Percentiles rank a stretch among this genome's conserved stretches.
Conservation (phyloP, 257 asterid genomes). For the Paraleonurus japonicus region DNA sequence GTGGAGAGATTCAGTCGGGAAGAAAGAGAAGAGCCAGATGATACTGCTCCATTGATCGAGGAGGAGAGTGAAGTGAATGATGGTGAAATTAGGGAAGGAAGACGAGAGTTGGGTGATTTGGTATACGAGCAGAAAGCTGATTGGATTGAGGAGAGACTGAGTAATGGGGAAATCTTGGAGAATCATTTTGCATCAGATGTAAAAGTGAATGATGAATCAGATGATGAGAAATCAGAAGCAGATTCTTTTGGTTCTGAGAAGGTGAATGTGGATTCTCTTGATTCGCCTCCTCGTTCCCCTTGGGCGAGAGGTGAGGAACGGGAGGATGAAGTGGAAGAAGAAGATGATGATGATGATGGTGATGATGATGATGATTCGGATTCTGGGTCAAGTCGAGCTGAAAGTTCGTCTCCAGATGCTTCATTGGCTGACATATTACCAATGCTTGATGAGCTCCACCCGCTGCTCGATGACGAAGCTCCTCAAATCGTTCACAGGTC, state of each 20-base stretch:
- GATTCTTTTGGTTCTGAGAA: constrained; percentile 73
- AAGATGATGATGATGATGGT: constrained; percentile 40
- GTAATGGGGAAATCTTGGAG: constrained; percentile 32
- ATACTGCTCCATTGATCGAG: constrained; percentile 36
- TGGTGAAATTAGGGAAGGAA: constrained; percentile 32
- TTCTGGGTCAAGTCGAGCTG: constrained; percentile 72
- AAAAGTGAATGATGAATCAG: constrained; percentile 41
- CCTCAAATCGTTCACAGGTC: constrained; percentile 42
- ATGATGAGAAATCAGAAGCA: constrained; percentile 58
- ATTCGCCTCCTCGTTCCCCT: constrained; percentile 51
- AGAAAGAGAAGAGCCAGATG: constrained; percentile 36
- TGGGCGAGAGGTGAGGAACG: constrained; percentile 36
- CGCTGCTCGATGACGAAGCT: constrained; percentile 63
- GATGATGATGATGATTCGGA: constrained; percentile 50
- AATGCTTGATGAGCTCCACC: constrained; percentile 92
- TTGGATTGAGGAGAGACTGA: constrained; percentile 36
- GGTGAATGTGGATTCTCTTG: constrained; percentile 62
- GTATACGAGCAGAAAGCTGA: constrained; percentile 15
- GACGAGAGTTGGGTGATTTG: constrained; percentile 22
- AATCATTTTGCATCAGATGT: constrained; percentile 34
- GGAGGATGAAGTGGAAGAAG: constrained; percentile 37
- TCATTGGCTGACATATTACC: constrained; percentile 90
- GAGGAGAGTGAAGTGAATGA: constrained; percentile 37
- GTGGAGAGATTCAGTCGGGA: constrained; percentile 48
- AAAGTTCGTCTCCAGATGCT: constrained; percentile 93